A percentile compares a stretch with the other conserved stretches of the same genome.
These are phyloP conservation scores for Microbotryum intermedium DNA, from an alignment of 1,284 basidiomycete genomes.

Conservation along the genomic window DNA sequence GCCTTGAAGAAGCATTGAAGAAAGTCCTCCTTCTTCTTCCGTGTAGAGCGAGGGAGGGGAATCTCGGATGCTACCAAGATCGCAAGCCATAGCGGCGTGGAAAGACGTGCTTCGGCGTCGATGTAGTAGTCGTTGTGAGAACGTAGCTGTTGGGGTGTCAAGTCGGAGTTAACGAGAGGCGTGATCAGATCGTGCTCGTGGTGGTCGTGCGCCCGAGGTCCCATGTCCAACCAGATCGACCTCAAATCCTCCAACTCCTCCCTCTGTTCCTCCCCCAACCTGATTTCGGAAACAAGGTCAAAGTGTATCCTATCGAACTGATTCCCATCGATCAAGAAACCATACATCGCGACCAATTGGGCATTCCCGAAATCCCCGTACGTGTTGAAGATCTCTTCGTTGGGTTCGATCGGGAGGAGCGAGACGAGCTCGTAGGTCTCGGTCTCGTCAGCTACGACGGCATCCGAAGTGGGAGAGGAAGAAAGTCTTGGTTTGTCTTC, in stretches of 20 bases:
- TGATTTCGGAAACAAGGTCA: not conserved
- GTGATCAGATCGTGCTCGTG: conserved; percentile 1
- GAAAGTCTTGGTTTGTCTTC: not conserved
- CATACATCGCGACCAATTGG: conserved; percentile 61
- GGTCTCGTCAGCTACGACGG: conserved; percentile 15
- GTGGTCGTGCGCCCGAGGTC: not conserved
- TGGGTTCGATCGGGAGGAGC: conserved; percentile 24
- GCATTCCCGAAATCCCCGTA: conserved; percentile 62
- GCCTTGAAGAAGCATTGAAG: not conserved
- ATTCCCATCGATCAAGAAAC: conserved; percentile 48
- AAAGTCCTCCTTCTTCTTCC: not conserved
- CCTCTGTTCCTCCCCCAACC: no score
- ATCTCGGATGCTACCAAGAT: conserved; percentile 1
- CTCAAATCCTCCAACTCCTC: no score
- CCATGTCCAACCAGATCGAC: not conserved
- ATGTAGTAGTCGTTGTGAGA: conserved; percentile 1
- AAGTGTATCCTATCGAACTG: conserved; percentile 7
- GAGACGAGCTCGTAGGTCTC: conserved; percentile 40
- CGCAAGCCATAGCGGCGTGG: conserved; percentile 3
- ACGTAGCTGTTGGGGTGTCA: not conserved
- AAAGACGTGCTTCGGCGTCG: conserved; percentile 30
- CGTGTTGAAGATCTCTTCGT: conserved; percentile 68
- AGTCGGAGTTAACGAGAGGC: not conserved
- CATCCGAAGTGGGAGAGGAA: not conserved
- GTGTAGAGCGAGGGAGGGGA: not conserved